Conservation (phyloP, 2,329 filamentous ascomycete species). For the Aspergillus sojae region DNA sequence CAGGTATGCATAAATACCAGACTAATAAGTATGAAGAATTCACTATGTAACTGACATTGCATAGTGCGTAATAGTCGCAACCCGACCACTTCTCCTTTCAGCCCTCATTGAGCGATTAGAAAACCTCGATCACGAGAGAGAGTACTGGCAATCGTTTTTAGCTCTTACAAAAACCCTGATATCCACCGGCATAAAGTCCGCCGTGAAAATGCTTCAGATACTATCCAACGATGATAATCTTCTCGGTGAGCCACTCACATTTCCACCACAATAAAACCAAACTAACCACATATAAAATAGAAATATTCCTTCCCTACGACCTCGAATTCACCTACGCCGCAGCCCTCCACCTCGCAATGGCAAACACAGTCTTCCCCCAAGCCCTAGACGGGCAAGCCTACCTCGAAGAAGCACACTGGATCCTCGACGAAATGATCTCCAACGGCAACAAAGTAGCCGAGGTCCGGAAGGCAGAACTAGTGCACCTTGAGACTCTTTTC, state of each 20-base stretch:
- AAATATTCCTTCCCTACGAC: conserved; percentile 43
- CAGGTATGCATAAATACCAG: conserved; percentile 29
- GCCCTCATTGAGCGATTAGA: conserved; percentile 43
- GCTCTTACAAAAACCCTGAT: conserved; percentile 40
- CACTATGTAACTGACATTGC: rapidly evolving
- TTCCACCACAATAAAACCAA: rapidly evolving
- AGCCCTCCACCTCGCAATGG: conserved; percentile 41
- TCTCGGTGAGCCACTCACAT: conserved; percentile 31
- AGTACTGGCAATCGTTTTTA: conserved; percentile 39
- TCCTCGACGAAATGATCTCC: conserved; percentile 39
- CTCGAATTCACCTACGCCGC: conserved; percentile 43
- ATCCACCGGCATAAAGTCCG: conserved; percentile 46
- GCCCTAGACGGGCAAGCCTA: conserved; percentile 27
- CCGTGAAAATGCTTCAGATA: conserved; percentile 44
- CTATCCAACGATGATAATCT: conserved; percentile 40
- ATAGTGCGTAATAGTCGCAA: conserved; percentile 45
- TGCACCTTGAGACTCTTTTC: conserved; percentile 29
- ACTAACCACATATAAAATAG: conserved; percentile 19
- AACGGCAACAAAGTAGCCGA: conserved; percentile 38
- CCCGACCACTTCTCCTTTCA: conserved; percentile 42
- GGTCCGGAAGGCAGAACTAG: conserved; percentile 34
- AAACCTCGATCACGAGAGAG: conserved; percentile 24
- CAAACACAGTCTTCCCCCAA: conserved; percentile 39
- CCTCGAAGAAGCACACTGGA: conserved; percentile 24
- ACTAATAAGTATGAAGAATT: rapidly evolving